Percentiles rank a stretch among this genome's conserved stretches.
phyloP scores from a whole-genome alignment of 495 filamentous ascomycete species.

The Parathielavia appendiculata region DNA sequence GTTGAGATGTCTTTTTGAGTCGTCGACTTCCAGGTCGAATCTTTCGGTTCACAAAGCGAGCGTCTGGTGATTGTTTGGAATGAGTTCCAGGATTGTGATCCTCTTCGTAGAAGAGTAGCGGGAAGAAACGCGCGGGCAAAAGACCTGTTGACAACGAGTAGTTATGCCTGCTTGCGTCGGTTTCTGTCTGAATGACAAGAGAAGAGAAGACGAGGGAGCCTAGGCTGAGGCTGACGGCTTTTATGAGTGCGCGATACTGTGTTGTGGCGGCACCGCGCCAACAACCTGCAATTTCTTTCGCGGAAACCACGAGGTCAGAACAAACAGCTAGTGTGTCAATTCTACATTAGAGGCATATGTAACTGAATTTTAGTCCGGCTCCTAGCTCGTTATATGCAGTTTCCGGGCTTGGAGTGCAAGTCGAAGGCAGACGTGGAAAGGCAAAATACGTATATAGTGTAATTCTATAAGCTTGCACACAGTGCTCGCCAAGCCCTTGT shows the following conservation, averaged over 20 bases:
- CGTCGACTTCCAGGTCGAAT: no score
- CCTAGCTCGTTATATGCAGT: no score
- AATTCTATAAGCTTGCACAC: not conserved
- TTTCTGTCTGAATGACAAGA: not conserved
- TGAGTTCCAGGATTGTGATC: not conserved
- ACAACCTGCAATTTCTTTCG: not conserved
- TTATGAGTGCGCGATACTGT: not conserved
- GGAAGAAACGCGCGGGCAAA: constrained; percentile 5
- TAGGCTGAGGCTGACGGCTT: not conserved
- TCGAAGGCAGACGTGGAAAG: no score
- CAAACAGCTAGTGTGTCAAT: no score
- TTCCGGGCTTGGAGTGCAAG: no score
- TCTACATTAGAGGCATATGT: no score
- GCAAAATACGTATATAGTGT: not conserved
- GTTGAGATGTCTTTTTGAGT: no score
- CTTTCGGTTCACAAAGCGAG: no score
- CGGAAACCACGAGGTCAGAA: no score
- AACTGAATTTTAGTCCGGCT: no score
- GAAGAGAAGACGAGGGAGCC: not conserved
- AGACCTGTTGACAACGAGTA: not conserved
- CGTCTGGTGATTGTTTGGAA: not conserved
- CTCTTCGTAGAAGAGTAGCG: not conserved
- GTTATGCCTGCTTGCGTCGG: not conserved
- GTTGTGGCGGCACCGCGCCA: not conserved
- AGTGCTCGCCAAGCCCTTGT: not conserved